Conservation (phyloP, 2,329 filamentous ascomycete species). For the Dothistroma pini region DNA sequence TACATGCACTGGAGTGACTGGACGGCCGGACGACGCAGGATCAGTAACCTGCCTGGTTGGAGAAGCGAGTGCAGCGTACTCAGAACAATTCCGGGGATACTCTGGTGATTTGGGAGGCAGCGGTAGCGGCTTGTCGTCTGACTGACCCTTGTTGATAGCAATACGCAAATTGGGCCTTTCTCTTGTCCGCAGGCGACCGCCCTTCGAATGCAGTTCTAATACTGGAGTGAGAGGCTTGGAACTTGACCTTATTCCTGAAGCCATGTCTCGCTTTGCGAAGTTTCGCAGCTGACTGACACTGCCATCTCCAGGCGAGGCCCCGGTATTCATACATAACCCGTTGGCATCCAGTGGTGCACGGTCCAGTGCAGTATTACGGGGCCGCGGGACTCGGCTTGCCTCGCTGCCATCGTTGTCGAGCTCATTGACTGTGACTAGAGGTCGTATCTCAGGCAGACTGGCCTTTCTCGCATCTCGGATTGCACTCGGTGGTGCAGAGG, state of each 20-base stretch:
- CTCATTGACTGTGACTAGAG: conserved; percentile 10
- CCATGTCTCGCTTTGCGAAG: background rate
- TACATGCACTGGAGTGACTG: conserved; percentile 6
- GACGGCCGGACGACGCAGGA: background rate
- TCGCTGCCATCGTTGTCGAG: conserved; percentile 5
- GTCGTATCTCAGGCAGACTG: conserved; percentile 18
- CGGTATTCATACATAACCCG: conserved; percentile 9
- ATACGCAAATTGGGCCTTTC: conserved; percentile 22
- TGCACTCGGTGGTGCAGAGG: conserved; percentile 7
- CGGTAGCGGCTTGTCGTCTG: conserved; percentile 13
- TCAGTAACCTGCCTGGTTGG: background rate
- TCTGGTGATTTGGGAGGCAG: conserved; percentile 23
- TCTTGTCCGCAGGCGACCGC: conserved; percentile 3
- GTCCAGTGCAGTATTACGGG: conserved; percentile 3
- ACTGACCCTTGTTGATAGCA: conserved; percentile 7
- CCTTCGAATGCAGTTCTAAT: background rate
- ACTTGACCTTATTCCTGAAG: background rate
- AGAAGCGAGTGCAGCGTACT: background rate
- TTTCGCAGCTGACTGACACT: background rate
- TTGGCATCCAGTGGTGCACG: conserved; percentile 11
- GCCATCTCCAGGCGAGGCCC: background rate
- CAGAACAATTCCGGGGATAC: conserved; percentile 7
- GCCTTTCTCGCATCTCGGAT: conserved; percentile 10
- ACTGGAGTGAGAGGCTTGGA: background rate
- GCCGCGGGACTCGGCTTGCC: background rate